These are phyloP conservation scores for Trichoderma hamatum DNA, from an alignment of 2,329 filamentous ascomycete genomes.

Conservation along the genomic window DNA sequence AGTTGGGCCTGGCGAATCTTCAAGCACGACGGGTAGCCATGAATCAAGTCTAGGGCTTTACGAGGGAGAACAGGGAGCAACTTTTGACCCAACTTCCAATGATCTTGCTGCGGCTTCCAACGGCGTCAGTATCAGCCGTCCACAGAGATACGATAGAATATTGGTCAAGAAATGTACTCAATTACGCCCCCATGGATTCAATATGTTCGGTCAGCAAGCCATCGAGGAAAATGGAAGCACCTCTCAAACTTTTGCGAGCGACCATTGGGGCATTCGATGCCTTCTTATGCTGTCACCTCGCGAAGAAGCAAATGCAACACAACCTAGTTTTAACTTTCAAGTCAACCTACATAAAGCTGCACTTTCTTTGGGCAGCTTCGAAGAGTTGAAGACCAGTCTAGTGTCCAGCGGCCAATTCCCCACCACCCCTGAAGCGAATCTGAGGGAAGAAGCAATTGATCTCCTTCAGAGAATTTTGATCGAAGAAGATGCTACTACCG, in stretches of 20 bases:
- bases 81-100: slow-evolving; percentile 64
- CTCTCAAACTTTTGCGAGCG: slow-evolving; percentile 46
- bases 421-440: slow-evolving; percentile 45
- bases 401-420: slow-evolving; percentile 49
- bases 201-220: slow-evolving; percentile 55
- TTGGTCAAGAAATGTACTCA: slow-evolving; percentile 52
- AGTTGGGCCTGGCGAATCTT: slow-evolving; percentile 48
- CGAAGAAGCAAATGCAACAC: not conserved
- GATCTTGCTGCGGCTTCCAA: slow-evolving; percentile 56
- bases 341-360: slow-evolving; percentile 40
- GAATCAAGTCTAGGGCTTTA: slow-evolving; percentile 43
- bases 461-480: slow-evolving; percentile 49
- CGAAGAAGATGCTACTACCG: slow-evolving; percentile 35
- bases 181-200: slow-evolving; percentile 48
- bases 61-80: slow-evolving; percentile 66
- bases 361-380: slow-evolving; percentile 37
- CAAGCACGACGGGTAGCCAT: slow-evolving; percentile 31
- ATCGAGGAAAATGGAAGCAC: slow-evolving; percentile 9
- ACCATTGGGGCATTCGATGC: slow-evolving; percentile 62
- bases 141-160: slow-evolving; percentile 69
- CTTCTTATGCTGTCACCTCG: slow-evolving; percentile 36
- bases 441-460: slow-evolving; percentile 49
- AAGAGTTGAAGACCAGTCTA: slow-evolving; percentile 46
- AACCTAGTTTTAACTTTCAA: not conserved
- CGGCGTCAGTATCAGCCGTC: slow-evolving; percentile 53